Evolutionary conservation across 306 rosid species (phyloP).

Genomic region (Sesbania bispinosa): DNA sequence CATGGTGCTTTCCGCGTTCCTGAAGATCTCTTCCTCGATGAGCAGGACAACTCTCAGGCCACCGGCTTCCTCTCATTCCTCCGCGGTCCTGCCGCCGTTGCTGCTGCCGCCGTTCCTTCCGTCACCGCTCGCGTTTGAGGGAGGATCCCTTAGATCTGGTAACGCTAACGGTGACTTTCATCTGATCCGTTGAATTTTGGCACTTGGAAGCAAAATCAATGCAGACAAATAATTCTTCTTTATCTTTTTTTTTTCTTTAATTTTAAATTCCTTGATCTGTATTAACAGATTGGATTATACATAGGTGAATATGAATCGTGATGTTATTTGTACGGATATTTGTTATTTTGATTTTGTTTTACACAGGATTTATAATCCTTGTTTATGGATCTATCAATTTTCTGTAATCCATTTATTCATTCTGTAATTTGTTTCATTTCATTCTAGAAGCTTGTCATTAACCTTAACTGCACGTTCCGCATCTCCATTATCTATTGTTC

Average conservation of each 20-base stretch:
- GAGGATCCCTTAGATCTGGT: constrained; percentile 1
- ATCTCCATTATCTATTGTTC: background rate
- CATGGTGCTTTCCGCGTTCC: constrained; percentile 89
- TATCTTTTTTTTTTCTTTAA: background rate
- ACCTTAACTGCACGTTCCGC: background rate
- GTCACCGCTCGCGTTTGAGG: constrained; percentile 47
- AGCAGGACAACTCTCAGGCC: constrained; percentile 46
- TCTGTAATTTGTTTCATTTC: background rate
- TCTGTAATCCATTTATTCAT: background rate
- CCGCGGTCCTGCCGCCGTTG: constrained; percentile 48
- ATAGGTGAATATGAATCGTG: constrained; percentile 26
- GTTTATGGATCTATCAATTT: constrained; percentile 38
- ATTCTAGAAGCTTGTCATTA: background rate
- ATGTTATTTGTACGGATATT: constrained; percentile 37
- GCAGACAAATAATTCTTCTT: constrained; percentile 11
- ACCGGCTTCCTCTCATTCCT: constrained; percentile 66
- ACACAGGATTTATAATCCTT: constrained; percentile 11
- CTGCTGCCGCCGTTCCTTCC: constrained; percentile 42
- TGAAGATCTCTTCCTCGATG: constrained; percentile 86
- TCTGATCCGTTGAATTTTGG: constrained; percentile 25
- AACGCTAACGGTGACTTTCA: background rate
- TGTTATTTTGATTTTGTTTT: constrained; percentile 19
- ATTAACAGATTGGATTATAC: constrained; percentile 17
- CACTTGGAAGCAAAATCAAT: background rate
- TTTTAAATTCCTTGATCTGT: background rate